Percentiles rank a stretch among this genome's conserved stretches.
These are phyloP conservation scores for Venturia effusa DNA, from an alignment of 2,329 filamentous ascomycete genomes.

Conservation along the genomic window DNA sequence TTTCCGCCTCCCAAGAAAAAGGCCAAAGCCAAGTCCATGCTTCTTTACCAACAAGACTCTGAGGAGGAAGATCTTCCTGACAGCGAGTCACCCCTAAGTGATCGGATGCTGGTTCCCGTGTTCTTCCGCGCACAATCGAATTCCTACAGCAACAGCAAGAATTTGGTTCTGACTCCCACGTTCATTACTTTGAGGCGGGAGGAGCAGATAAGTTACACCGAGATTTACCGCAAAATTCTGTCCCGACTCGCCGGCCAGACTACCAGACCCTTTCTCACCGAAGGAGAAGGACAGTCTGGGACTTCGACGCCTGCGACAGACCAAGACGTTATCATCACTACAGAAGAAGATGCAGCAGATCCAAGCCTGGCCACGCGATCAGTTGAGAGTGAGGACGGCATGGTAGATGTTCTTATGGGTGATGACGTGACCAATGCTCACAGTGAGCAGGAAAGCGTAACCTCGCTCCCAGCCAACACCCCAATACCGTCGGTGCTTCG, in stretches of 20 bases:
- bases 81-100: conserved; percentile 52
- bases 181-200: conserved; percentile 68
- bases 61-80: conserved; percentile 30
- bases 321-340: conserved; percentile 59
- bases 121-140: conserved; percentile 44
- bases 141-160: conserved; percentile 24
- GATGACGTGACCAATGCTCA: conserved; percentile 23
- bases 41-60: conserved; percentile 33
- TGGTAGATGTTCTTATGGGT: conserved; percentile 78
- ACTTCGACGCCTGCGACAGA: conserved; percentile 28
- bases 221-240: conserved; percentile 70
- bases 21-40: conserved; percentile 36
- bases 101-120: conserved; percentile 59
- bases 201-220: conserved; percentile 58
- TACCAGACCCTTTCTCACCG: conserved; percentile 52
- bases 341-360: conserved; percentile 50
- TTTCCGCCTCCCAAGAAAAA: conserved; percentile 48
- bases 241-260: conserved; percentile 67
- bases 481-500: conserved; percentile 41
- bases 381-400: conserved; percentile 77
- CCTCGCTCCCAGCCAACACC: conserved; percentile 18
- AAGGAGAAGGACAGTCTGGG: conserved; percentile 37
- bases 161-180: conserved; percentile 38
- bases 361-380: conserved; percentile 66
- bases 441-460: conserved; percentile 17